Evolutionary conservation across 495 filamentous ascomycete species (phyloP).

Genomic region (Aspergillus conjunctus): DNA sequence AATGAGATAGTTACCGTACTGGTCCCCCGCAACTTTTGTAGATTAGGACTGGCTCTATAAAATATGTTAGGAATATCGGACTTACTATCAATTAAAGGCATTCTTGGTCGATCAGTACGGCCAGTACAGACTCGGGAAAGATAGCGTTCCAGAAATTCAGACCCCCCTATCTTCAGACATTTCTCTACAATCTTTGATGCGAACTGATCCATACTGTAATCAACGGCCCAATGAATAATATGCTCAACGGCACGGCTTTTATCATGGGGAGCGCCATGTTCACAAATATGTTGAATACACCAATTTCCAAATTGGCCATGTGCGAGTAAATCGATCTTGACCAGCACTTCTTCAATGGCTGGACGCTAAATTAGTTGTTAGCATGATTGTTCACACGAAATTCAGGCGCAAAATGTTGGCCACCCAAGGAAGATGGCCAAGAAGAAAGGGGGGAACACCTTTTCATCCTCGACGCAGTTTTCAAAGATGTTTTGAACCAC

Average conservation of each 20-base stretch:
- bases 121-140: conserved; percentile 92
- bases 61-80: conserved; percentile 16
- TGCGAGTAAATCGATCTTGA: conserved; percentile 90
- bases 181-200: conserved; percentile 99
- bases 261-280: conserved; percentile 90
- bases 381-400: conserved; percentile 20
- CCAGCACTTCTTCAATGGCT: conserved; percentile 93
- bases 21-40: conserved; percentile 80
- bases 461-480: conserved; percentile 98
- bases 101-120: conserved; percentile 86
- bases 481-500: conserved; percentile 99
- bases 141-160: conserved; percentile 89
- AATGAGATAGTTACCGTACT: conserved; percentile 97
- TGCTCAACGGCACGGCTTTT: conserved; percentile 93
- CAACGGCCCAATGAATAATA: conserved; percentile 85
- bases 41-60: conserved; percentile 29
- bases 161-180: conserved; percentile 93
- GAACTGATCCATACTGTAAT: conserved; percentile 99
- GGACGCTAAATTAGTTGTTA: conserved; percentile 66
- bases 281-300: conserved; percentile 99
- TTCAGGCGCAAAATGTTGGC: background rate
- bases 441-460: conserved; percentile 55
- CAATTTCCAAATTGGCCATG: conserved; percentile 99
- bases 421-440: background rate
- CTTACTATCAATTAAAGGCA: conserved; percentile 93